Evolutionary conservation across 495 filamentous ascomycete species (phyloP), one percentile per base, ranked within the genome.

Genomic region (Annulohypoxylon bovei): DNA sequence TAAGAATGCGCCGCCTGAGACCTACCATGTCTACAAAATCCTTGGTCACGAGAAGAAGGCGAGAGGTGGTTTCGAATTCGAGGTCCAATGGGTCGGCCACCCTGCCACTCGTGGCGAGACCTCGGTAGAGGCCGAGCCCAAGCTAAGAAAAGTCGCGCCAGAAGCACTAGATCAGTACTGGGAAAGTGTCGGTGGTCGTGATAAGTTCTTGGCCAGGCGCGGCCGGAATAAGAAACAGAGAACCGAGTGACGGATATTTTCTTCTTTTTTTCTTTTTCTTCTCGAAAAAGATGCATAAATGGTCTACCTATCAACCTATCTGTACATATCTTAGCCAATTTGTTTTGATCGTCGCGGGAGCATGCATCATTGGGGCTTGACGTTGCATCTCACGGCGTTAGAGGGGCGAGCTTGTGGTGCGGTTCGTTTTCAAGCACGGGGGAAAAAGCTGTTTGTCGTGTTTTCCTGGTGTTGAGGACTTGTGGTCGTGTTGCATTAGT

Each of bases 61-160:
- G 3, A 64, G 70, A 53, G 75, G 75, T 0, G 75, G 75, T n/a
- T 75, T 77, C 59, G 65, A 77, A 49, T 71, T 75, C 47, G 75
- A 75, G 63, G 73, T 77, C 6, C 75, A 77, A 23, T 77, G 75
- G 75, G 75, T 77, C 4, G 75, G 75, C 4, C 75, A 77, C 42
- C 62, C 73, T 12, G 7, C 65, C 1, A 69, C 54, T 30, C 67
- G 53, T 9, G 73, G 70, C 11, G 75, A 77, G 65, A 77, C 75
- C 4, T 62, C 75, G 8, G 53, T 69, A 54, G 75, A 77, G 46
- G 42, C 67, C 20, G 75, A 77, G 59, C 0, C 58, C 14, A 77
- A 77, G 44, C 49, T 77, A 9, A 73, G 40, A 20, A 71, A 66
- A 40, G 61, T 70, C 11, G 73, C 75, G 16, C 69, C 75, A 1